Base-by-base conservation (phyloP, 139 green algal species). In the Diplosphaera chodatii region DNA sequence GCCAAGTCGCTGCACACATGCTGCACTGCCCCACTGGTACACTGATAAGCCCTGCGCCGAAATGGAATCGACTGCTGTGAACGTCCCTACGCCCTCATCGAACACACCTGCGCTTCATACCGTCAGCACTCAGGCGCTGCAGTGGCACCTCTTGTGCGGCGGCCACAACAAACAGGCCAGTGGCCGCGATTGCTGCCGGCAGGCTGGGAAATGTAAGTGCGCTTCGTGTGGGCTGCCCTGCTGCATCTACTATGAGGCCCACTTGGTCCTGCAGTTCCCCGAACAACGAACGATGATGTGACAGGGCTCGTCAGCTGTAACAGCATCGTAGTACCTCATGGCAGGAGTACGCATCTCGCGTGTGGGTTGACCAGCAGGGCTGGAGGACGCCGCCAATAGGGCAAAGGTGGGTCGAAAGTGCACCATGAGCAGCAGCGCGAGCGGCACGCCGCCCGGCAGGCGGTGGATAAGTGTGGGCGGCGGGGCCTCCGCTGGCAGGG, bases 201-300 rank as follows among this genome's bases (percentile, higher is more conserved):
- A 68, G 67, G 21, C 70, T 69, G 0, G 76, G 66, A 59, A 82
- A 74, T 2, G 66, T 74, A 31, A 86, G 68, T 10, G 80, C 66
- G 41, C 59, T 77, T n/a, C 74, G 32, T 23, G 70, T 30, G 62
- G 80, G 75, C 55, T 75, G 67, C 63, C 80, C 75, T 5, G 6
- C 33, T 0, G 32, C 74, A 62, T 86, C 73, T 0, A 84, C 62
- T 0, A 84, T 32, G 16, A 86, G 73, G 30, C 80, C 80, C 23
- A 76, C 78, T 6, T 76, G 74, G 55, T 80, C 80, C 80, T 83
- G 69, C 67, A n/a, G n/a, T n/a, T n/a, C n/a, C n/a, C n/a, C n/a
- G n/a, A n/a, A n/a, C n/a, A n/a, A n/a, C n/a, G n/a, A n/a, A n/a
- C n/a, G n/a, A n/a, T n/a, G n/a, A n/a, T n/a, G n/a, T n/a, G n/a